Evolutionary conservation across 768 basidiomycete genomes (phyloP).

Genomic region (Suillus decipiens): DNA sequence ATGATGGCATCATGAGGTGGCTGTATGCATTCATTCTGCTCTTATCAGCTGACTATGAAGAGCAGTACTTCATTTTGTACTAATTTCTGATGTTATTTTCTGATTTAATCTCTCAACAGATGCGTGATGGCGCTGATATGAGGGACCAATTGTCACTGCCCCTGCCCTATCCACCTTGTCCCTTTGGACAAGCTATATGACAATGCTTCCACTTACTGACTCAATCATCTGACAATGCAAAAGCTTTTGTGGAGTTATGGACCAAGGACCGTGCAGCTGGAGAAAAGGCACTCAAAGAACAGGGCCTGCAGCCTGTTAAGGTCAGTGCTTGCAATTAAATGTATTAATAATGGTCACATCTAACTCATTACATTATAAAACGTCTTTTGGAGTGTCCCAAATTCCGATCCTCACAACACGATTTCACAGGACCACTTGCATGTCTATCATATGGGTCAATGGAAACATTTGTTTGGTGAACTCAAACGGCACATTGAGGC

Average conservation of each 20-base stretch:
- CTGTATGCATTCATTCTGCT: conserved; percentile 40
- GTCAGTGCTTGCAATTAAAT: conserved; percentile 34
- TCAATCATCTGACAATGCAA: conserved; percentile 11
- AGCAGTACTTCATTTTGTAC: conserved; percentile 42
- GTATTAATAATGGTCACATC: not conserved
- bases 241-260: conserved; percentile 17
- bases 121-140: conserved; percentile 38
- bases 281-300: conserved; percentile 14
- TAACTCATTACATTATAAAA: conserved; percentile 23
- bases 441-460: conserved; percentile 28
- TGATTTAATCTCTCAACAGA: conserved; percentile 21
- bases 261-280: conserved; percentile 20
- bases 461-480: conserved; percentile 33
- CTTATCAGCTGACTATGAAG: conserved; percentile 44
- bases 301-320: conserved; percentile 17
- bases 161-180: conserved; percentile 41
- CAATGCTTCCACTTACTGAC: conserved; percentile 16
- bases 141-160: conserved; percentile 27
- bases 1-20: conserved; percentile 27
- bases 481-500: conserved; percentile 12
- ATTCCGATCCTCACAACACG: conserved; percentile 36
- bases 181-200: conserved; percentile 27
- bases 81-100: conserved; percentile 19
- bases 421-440: conserved; percentile 44
- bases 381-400: conserved; percentile 38